Evolutionary conservation across 2,329 filamentous ascomycete genomes (phyloP).

Genomic region (Calycina marina): DNA sequence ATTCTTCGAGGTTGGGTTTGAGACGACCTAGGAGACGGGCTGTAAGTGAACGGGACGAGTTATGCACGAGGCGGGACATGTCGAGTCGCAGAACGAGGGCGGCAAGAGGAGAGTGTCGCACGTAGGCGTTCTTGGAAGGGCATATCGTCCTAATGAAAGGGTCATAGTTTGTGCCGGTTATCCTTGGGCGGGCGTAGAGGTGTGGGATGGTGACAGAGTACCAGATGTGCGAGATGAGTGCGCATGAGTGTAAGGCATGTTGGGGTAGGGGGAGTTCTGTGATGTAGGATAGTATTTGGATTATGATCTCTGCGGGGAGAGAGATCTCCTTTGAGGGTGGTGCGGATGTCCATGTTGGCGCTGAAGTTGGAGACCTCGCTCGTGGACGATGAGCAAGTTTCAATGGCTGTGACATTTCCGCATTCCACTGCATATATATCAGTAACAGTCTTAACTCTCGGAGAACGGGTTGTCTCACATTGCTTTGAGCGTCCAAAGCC

Average conservation of each 20-base stretch:
- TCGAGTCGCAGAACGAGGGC: conserved; percentile 19
- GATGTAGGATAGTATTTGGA: conserved; percentile 19
- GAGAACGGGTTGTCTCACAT: conserved; percentile 3
- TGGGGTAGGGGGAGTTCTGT: conserved; percentile 12
- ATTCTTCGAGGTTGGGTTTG: conserved; percentile 21
- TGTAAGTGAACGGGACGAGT: conserved; percentile 19
- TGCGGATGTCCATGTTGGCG: background rate
- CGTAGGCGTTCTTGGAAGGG: conserved; percentile 23
- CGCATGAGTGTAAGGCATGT: conserved; percentile 17
- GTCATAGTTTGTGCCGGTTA: conserved; percentile 20
- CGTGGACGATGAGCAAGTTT: conserved; percentile 5
- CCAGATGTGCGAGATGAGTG: conserved; percentile 20
- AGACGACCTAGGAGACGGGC: conserved; percentile 21
- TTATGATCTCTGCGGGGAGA: conserved; percentile 21
- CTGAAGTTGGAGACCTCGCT: background rate
- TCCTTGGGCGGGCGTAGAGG: conserved; percentile 18
- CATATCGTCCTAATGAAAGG: conserved; percentile 21
- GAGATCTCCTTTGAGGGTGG: conserved; percentile 13
- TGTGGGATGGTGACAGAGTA: conserved; percentile 15
- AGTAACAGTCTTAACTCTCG: background rate
- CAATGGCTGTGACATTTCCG: conserved; percentile 19
- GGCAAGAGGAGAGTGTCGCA: conserved; percentile 18
- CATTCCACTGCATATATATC: conserved; percentile 11
- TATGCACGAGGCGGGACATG: conserved; percentile 22
- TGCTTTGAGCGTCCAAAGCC: conserved; percentile 20